Conservation (phyloP, 306 rosid genomes). For the Sophora flavescens region DNA sequence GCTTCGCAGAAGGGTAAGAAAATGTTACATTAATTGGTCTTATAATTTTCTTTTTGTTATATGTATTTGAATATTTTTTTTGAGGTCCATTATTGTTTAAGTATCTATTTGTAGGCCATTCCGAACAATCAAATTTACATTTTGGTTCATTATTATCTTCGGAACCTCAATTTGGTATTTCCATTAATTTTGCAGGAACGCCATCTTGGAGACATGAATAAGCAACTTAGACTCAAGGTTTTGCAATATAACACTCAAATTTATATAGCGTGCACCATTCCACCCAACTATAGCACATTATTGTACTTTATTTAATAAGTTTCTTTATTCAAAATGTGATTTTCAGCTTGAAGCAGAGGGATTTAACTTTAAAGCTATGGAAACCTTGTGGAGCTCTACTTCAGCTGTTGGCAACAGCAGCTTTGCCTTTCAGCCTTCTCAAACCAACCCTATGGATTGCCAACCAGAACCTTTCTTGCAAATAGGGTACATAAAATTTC, state of each 20-base stretch:
- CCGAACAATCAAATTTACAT: not conserved
- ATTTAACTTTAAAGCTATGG: conserved; percentile 64
- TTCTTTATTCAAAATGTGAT: not conserved
- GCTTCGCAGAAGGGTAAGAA: conserved; percentile 74
- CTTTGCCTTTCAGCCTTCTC: conserved; percentile 64
- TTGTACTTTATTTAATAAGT: not conserved
- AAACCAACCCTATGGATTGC: conserved; percentile 64
- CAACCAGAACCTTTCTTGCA: conserved; percentile 74
- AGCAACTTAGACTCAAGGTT: conserved; percentile 82
- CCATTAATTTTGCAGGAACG: conserved; percentile 65
- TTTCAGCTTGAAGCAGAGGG: conserved; percentile 83
- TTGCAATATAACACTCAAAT: not conserved
- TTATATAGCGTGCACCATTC: not conserved
- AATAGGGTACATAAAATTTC: conserved; percentile 67
- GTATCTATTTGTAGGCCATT: not conserved
- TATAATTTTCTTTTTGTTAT: not conserved
- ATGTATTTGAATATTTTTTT: not conserved
- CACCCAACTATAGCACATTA: not conserved
- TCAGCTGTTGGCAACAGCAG: conserved; percentile 58
- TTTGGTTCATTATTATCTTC: not conserved
- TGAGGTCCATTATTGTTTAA: not conserved
- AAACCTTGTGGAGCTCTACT: conserved; percentile 66
- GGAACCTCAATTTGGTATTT: not conserved
- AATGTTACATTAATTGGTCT: not conserved
- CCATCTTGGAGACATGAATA: conserved; percentile 76